phyloP scores from a whole-genome alignment of 2,329 filamentous ascomycete genomes.

The Penicillium aurantiogriseum region DNA sequence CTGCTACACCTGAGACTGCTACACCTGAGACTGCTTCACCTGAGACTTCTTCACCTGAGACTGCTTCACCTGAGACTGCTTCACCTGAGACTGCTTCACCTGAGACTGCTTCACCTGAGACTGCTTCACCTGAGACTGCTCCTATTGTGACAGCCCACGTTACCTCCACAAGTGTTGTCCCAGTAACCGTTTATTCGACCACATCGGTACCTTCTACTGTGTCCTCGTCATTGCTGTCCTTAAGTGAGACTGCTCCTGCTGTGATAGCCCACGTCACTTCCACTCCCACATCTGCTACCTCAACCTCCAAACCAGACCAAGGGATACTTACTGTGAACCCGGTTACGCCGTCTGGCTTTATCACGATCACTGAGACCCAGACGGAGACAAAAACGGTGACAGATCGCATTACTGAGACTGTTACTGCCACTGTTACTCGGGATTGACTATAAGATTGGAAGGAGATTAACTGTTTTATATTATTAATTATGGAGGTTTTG shows the following conservation, averaged over 20 bases:
- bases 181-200: neutral
- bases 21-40: neutral
- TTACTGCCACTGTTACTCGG: slow-evolving; percentile 7
- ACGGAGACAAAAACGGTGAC: slow-evolving; percentile 19
- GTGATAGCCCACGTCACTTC: neutral
- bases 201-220: neutral
- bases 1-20: neutral
- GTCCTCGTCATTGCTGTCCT: neutral
- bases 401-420: slow-evolving; percentile 11
- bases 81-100: neutral
- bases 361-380: slow-evolving; percentile 14
- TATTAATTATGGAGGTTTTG: neutral
- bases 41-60: neutral
- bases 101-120: neutral
- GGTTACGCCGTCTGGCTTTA: slow-evolving; percentile 14
- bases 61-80: neutral
- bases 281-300: neutral
- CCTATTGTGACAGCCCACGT: neutral
- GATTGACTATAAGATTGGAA: neutral
- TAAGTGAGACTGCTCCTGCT: neutral
- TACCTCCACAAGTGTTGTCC: neutral
- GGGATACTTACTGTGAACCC: slow-evolving; percentile 13
- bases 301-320: neutral
- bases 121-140: neutral
- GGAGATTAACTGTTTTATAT: neutral